phyloP scores from a whole-genome alignment of 2,329 filamentous ascomycete genomes.

The Fusarium pseudocircinatum region DNA sequence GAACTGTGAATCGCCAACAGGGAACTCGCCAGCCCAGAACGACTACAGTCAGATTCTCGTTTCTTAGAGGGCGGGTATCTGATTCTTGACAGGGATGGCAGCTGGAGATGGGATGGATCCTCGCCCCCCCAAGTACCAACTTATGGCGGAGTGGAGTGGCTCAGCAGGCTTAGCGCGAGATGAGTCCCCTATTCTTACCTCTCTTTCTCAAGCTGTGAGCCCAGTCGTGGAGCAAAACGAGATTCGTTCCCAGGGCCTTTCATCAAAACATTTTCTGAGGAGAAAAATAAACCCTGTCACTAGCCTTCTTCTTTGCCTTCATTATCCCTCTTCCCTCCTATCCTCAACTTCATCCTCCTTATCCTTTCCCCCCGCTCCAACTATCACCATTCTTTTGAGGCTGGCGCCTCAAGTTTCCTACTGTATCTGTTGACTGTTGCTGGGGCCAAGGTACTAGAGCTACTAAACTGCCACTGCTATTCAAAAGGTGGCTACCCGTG shows the following conservation, averaged over 20 bases:
- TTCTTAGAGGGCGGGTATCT: constrained; percentile 20
- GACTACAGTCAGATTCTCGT: constrained; percentile 20
- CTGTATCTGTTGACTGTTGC: constrained; percentile 32
- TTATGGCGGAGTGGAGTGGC: constrained; percentile 44
- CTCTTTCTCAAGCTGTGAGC: constrained; percentile 35
- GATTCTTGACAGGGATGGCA: constrained; percentile 30
- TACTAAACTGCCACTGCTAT: constrained; percentile 5
- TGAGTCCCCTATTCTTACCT: constrained; percentile 45
- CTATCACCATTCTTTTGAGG: constrained; percentile 45
- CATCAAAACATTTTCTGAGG: constrained; percentile 43
- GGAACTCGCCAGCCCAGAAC: constrained; percentile 2
- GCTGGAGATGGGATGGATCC: constrained; percentile 38
- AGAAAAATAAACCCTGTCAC: constrained; percentile 37
- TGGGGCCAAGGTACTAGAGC: constrained; percentile 31
- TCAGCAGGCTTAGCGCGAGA: constrained; percentile 45
- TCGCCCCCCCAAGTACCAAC: constrained; percentile 37
- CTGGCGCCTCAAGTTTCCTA: constrained; percentile 45
- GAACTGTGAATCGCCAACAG: neutral
- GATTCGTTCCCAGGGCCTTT: constrained; percentile 40
- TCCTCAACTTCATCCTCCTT: constrained; percentile 35
- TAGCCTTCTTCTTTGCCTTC: constrained; percentile 38
- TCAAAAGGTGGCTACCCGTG: constrained; percentile 39
- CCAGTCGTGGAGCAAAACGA: constrained; percentile 40
- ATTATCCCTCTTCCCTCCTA: constrained; percentile 39
- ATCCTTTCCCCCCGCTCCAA: constrained; percentile 38